These are phyloP conservation scores for Thalassiosira mediterranea DNA, from an alignment of 352 stramenopile species.

Conservation along the genomic window DNA sequence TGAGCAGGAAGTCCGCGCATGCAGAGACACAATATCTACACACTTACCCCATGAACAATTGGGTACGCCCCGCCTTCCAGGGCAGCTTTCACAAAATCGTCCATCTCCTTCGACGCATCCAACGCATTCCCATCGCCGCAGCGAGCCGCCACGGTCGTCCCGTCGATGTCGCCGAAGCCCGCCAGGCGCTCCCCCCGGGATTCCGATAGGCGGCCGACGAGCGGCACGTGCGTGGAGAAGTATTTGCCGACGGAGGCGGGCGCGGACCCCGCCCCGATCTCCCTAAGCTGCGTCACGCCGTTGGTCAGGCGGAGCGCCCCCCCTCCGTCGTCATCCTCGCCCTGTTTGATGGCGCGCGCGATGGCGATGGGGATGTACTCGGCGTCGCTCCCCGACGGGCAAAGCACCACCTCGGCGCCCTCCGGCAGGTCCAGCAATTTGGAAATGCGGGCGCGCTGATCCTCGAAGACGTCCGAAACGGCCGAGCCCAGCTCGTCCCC, in stretches of 20 bases:
- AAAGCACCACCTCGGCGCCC: slow-evolving; percentile 61
- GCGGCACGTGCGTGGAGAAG: slow-evolving; percentile 70
- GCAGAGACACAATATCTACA: too few relatives aligned
- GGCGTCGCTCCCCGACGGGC: slow-evolving; percentile 64
- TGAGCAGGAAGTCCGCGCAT: too few relatives aligned
- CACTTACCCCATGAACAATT: slow-evolving; percentile 55
- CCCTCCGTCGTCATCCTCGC: too few relatives aligned
- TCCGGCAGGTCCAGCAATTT: slow-evolving; percentile 54
- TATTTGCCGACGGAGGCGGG: slow-evolving; percentile 59
- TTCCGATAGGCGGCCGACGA: slow-evolving; percentile 51
- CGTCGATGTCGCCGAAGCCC: slow-evolving; percentile 60
- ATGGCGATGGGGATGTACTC: slow-evolving; percentile 77
- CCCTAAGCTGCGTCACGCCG: slow-evolving; percentile 59
- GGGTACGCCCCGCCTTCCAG: slow-evolving; percentile 42
- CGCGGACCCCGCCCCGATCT: slow-evolving; percentile 66
- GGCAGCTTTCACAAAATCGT: slow-evolving; percentile 31
- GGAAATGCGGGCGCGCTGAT: slow-evolving; percentile 56
- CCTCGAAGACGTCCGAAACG: slow-evolving; percentile 46
- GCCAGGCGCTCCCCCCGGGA: slow-evolving; percentile 25
- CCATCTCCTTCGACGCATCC: slow-evolving; percentile 53
- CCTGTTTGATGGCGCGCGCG: slow-evolving; percentile 54
- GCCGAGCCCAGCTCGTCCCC: slow-evolving; percentile 16
- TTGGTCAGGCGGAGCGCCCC: slow-evolving; percentile 53
- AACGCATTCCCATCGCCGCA: slow-evolving; percentile 52
- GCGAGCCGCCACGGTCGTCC: slow-evolving; percentile 47